Base-by-base conservation (phyloP, 768 basidiomycete genomes). In the Lactarius trivialis region DNA sequence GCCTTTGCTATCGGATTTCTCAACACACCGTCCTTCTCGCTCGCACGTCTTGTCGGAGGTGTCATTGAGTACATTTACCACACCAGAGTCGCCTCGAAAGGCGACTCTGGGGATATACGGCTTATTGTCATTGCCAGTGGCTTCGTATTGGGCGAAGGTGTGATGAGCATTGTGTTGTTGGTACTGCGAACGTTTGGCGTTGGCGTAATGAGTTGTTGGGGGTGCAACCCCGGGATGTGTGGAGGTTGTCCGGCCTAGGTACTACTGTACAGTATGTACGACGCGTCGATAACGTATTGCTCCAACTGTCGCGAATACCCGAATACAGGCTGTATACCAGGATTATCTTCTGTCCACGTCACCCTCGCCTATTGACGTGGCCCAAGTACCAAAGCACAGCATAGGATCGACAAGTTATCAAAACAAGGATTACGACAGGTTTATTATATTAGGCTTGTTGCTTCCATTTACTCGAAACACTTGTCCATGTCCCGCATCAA, bases 1-100 rank as follows among this genome's bases (percentile, higher is more conserved):
- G 94, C 93, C 1, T 98, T 98, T 70, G 93, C 93, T 6, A 91
- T 97, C 61, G 93, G 96, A 0, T 97, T 98, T 73, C 77, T 98
- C 69, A 98, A 98, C 70, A 93, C 94, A 0, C 96, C 96, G 3
- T 90, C 89, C 4, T 98, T 98, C 76, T 91, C 93, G 7, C 81
- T 98, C 61, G 93, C 96, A 1, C 85, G 96, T 56, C 78, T 98
- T 33, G 79, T 96, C 58, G 96, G 96, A 39, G 96, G 96, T 3
- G 71, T 90, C 64, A 73, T 91, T 66, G 93, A 96, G 68, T 83
- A 87, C 68, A 70, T 82, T 30, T 92, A 86, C 69, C 81, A 83
- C 64, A 67, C 68, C 41, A 80, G 75, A 28, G 75, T 77, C 39
- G 74, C 77, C 68, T 77, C 79, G 28, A 82, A 78, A 64, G 67